A percentile compares a stretch with the other conserved stretches of the same genome.
Conservation (phyloP, 208 protist species). For the Borovskyia barvae region DNA sequence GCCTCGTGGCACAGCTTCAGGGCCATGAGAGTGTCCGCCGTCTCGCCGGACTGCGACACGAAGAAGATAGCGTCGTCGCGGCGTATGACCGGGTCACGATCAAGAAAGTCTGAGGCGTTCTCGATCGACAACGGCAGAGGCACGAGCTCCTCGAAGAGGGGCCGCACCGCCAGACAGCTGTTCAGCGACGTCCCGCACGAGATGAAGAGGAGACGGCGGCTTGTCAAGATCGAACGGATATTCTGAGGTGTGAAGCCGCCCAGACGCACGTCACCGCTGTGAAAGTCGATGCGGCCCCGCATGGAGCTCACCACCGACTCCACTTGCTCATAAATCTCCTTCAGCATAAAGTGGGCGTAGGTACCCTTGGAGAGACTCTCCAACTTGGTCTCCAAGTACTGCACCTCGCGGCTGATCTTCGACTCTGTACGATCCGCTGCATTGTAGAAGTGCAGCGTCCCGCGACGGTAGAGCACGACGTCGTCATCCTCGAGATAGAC, state of each 20-base stretch:
- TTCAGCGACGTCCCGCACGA: conserved; percentile 95
- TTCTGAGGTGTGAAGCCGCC: conserved; percentile 79
- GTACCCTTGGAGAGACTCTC: conserved; percentile 88
- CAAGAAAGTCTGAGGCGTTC: conserved; percentile 93
- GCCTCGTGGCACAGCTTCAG: conserved; percentile 78
- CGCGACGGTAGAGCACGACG: conserved; percentile 73
- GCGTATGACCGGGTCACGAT: conserved; percentile 72
- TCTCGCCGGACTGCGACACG: conserved; percentile 95
- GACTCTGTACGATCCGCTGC: conserved; percentile 7
- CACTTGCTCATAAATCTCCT: conserved; percentile 97
- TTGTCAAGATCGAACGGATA: conserved; percentile 35
- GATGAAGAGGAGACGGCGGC: conserved; percentile 90
- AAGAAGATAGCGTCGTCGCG: conserved; percentile 91
- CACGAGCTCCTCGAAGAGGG: conserved; percentile 92
- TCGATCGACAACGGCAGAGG: conserved; percentile 86
- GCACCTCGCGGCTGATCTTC: conserved; percentile 41
- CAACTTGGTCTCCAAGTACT: conserved; percentile 79
- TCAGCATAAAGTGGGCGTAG: conserved; percentile 97
- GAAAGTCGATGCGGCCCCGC: conserved; percentile 89
- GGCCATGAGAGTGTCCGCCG: conserved; percentile 91
- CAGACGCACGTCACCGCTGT: conserved; percentile 60
- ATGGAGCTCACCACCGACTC: conserved; percentile 92
- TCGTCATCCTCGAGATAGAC: conserved; percentile 96
- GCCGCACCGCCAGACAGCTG: conserved; percentile 84
- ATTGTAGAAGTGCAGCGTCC: conserved; percentile 57